These are phyloP conservation scores for Termitomyces sp. DNA, from an alignment of 768 basidiomycete species.

Conservation along the genomic window DNA sequence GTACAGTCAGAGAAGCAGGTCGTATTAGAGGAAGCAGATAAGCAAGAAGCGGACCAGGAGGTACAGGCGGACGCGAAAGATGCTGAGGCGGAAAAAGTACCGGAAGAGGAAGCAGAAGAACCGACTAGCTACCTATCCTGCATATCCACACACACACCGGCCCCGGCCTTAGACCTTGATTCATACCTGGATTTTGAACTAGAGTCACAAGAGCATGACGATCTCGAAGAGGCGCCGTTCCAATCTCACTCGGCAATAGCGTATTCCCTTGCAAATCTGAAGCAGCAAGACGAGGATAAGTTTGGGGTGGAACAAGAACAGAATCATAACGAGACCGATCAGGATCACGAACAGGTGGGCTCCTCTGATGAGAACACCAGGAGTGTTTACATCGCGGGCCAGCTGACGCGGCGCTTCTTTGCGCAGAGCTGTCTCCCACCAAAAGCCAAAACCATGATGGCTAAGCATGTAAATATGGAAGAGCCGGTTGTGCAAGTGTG, in stretches of 20 bases:
- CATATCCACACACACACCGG: background rate
- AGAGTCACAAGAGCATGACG: background rate
- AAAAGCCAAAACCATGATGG: background rate
- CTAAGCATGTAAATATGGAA: background rate
- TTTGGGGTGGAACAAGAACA: background rate
- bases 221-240: background rate
- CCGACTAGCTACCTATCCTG: background rate
- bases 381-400: conserved; percentile 1
- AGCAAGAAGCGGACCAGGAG: background rate
- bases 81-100: background rate
- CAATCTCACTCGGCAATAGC: background rate
- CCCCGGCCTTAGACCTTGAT: background rate
- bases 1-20: background rate
- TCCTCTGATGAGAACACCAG: background rate
- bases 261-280: background rate
- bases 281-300: background rate
- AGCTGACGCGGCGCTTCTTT: conserved; percentile 11
- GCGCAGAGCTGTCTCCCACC: conserved; percentile 12
- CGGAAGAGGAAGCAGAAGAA: background rate
- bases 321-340: background rate
- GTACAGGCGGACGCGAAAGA: background rate
- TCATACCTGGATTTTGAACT: background rate
- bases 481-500: background rate
- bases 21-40: background rate
- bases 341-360: background rate